phyloP scores from a whole-genome alignment of 441 rosid species.

The Populus hybrid region DNA sequence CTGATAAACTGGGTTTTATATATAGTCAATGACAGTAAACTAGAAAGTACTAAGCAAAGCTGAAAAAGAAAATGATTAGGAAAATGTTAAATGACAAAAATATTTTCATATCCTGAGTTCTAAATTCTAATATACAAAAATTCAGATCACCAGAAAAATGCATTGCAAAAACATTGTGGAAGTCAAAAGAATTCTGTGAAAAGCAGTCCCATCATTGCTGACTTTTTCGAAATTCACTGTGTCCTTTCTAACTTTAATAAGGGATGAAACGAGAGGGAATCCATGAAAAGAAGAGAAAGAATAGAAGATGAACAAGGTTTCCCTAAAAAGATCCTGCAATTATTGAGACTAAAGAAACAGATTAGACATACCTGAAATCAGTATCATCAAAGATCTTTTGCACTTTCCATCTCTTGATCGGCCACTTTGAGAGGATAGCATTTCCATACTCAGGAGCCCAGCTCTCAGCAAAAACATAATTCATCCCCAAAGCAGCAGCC shows the following conservation, averaged over 20 bases:
- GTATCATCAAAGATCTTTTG: conserved; percentile 81
- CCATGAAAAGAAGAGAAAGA: neutral
- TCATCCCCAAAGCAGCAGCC: conserved; percentile 81
- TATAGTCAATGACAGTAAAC: neutral
- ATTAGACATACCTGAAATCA: conserved; percentile 62
- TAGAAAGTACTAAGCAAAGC: neutral
- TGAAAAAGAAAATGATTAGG: neutral
- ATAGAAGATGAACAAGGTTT: neutral
- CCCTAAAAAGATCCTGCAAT: neutral
- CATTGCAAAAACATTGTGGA: neutral
- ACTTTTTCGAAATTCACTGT: conserved; percentile 18
- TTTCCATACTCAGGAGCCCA: conserved; percentile 99
- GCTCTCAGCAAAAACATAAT: conserved; percentile 88
- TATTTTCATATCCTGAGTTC: neutral
- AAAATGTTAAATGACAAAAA: neutral
- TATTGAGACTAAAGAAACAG: neutral
- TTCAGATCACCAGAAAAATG: no score
- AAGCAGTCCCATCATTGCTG: conserved; percentile 17
- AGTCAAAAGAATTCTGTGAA: neutral
- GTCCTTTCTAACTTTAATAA: neutral
- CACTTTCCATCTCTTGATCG: conserved; percentile 60
- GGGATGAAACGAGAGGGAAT: neutral
- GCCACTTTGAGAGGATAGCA: conserved; percentile 87
- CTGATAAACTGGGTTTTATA: neutral
- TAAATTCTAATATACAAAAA: no score